Evolutionary conservation across 768 basidiomycete genomes (phyloP), one percentile per base, ranked within the genome.

Genomic region (Paxillus ammoniavirescens): DNA sequence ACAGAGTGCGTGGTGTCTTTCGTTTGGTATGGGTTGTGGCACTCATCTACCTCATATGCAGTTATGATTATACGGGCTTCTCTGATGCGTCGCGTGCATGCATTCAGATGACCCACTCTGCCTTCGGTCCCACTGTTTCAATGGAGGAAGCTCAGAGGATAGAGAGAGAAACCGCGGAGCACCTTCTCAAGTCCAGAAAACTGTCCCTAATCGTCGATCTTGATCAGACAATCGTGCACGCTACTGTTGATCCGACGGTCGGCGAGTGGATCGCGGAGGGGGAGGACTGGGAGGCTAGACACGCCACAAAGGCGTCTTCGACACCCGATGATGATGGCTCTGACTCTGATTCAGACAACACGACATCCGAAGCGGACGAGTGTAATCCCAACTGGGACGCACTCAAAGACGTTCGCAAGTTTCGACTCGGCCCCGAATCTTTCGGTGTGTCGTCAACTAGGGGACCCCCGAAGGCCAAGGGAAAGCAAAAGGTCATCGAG

Each of bases 221-320:
- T 33, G 97, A 99, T 73, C 97, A 99, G 70, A 99, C 97, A 12
- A 94, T 98, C 67, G 92, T 99, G 4, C 97, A 99, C 65, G 96
- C 97, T 8, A 98, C 96, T 0, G 95, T 98, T 23, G 97, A 99
- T 72, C 96, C 97, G 5, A 98, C 97, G 0, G 93, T 98, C 2
- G 95, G 93, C 31, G 96, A 98, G 68, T 98, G 97, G 97, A 91
- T 97, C 63, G 68, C 80, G 2, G 92, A 93, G 60, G 91, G 91
- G 18, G 84, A 87, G 65, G 81, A 81, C 42, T 93, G 89, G 89
- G 89, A 93, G 62, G 77, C 78, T 42, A 76, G 78, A 46, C 82
- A 83, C 53, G 67, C 74, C 5, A 74, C 72, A 63, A 75, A 73
- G 53, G 71, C 73, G 14, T 65, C 74, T 10, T 57, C 73, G 7